Conservation (phyloP, 495 filamentous ascomycete species). For the Podospora anserina region DNA sequence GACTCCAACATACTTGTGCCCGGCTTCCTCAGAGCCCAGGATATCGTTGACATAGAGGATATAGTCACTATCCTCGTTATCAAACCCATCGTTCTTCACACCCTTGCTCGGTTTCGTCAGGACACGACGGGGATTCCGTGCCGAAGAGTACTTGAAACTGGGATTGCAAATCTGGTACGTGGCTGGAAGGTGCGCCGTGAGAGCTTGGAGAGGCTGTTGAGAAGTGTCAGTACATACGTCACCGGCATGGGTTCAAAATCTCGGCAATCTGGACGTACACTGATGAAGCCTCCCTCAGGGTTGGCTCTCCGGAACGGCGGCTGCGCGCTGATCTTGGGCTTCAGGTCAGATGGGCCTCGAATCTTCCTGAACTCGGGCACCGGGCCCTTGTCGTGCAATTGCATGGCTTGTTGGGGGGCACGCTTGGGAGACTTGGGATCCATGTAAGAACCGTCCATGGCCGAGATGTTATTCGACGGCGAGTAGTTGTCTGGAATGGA, state of each 20-base stretch:
- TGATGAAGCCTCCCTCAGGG: constrained; percentile 98
- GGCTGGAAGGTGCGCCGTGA: constrained; percentile 88
- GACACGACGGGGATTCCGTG: constrained; percentile 93
- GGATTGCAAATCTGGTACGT: constrained; percentile 99
- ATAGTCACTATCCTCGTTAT: constrained; percentile 99
- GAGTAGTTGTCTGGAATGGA: constrained; percentile 62
- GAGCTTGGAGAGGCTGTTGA: constrained; percentile 83
- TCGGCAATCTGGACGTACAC: constrained; percentile 56
- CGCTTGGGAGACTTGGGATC: constrained; percentile 73
- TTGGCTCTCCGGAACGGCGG: constrained; percentile 90
- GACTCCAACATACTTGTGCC: constrained; percentile 75
- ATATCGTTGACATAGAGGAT: constrained; percentile 99
- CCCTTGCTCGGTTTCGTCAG: constrained; percentile 99
- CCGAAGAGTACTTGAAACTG: constrained; percentile 97
- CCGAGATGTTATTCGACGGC: constrained; percentile 57
- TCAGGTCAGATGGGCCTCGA: constrained; percentile 66
- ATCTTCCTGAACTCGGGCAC: constrained; percentile 86
- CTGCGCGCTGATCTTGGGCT: constrained; percentile 78
- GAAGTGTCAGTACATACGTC: constrained; percentile 13
- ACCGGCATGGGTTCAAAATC: background rate
- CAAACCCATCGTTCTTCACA: constrained; percentile 96
- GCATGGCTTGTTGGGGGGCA: constrained; percentile 46
- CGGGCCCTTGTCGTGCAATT: constrained; percentile 58
- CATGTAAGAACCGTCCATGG: constrained; percentile 68
- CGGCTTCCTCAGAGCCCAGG: constrained; percentile 93